These are phyloP conservation scores for Polytrichum commune DNA, from an alignment of 225 moss, liverwort and hornwort species.

Conservation along the genomic window DNA sequence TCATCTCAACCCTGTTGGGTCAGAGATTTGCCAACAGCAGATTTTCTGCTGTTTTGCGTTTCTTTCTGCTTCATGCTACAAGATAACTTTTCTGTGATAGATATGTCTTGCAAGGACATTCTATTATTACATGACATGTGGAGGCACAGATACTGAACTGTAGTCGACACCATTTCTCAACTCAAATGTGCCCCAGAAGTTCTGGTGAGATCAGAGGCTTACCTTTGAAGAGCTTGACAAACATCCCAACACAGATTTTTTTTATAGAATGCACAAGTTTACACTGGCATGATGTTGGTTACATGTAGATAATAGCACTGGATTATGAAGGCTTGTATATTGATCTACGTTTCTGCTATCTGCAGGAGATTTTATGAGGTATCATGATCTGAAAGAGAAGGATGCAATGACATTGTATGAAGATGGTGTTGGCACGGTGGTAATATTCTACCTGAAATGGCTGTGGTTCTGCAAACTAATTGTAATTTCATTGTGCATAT, in stretches of 20 bases:
- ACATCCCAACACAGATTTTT: not conserved
- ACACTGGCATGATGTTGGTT: too few species aligned
- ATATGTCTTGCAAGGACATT: not conserved
- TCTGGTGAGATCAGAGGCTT: not conserved
- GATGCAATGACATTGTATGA: not conserved
- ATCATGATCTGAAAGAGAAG: not conserved
- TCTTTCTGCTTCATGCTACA: not conserved
- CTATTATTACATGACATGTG: not conserved
- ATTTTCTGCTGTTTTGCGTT: not conserved
- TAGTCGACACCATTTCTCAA: not conserved
- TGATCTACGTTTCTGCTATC: not conserved
- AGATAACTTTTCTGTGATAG: conserved; percentile 1
- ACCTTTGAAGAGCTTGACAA: not conserved
- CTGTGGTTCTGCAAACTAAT: too few species aligned
- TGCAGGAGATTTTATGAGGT: not conserved
- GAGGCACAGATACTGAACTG: not conserved
- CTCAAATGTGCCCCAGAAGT: not conserved
- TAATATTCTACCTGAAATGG: not conserved
- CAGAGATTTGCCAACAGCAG: too few species aligned
- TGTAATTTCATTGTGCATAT: too few species aligned
- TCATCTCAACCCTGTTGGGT: too few species aligned
- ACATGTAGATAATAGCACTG: too few species aligned
- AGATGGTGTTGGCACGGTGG: not conserved
- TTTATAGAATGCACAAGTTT: too few species aligned
- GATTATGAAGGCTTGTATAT: too few species aligned